A percentile compares a stretch with the other conserved stretches of the same genome.
Conservation (phyloP, 768 basidiomycete genomes). For the Galerina marginata region DNA sequence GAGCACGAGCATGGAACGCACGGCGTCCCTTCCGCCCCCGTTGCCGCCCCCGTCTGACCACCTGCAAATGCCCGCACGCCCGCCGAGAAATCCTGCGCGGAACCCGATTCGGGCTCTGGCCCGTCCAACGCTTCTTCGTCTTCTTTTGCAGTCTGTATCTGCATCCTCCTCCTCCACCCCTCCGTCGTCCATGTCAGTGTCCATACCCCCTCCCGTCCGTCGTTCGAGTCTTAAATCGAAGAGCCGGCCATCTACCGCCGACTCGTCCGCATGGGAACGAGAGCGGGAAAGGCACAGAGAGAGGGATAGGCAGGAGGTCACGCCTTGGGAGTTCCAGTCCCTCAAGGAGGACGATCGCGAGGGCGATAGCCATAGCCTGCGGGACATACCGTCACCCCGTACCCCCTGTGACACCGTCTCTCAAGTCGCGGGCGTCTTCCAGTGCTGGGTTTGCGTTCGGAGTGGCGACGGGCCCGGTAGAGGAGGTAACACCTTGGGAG, state of each 20-base stretch:
- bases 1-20: slow-evolving; percentile 3
- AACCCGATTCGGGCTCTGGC: neutral
- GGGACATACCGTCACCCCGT: no score
- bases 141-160: neutral
- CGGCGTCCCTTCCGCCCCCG: slow-evolving; percentile 12
- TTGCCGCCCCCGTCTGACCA: slow-evolving; percentile 15
- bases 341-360: slow-evolving; percentile 1
- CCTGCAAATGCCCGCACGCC: slow-evolving; percentile 30
- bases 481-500: slow-evolving; percentile 30
- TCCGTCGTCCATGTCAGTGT: neutral
- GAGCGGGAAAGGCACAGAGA: neutral
- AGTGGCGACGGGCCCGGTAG: slow-evolving; percentile 14
- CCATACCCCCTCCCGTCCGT: slow-evolving; percentile 6
- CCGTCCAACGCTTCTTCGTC: neutral
- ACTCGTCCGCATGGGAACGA: neutral
- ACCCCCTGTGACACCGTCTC: neutral
- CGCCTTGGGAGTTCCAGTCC: slow-evolving; percentile 34
- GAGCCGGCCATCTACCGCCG: slow-evolving; percentile 32
- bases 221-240: slow-evolving; percentile 6
- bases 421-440: slow-evolving; percentile 4
- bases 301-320: slow-evolving; percentile 30
- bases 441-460: neutral
- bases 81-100: slow-evolving; percentile 40
- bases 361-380: neutral
- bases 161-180: neutral